Conservation (phyloP, 202 grass and related monocot species). For the Musa balbisiana region DNA sequence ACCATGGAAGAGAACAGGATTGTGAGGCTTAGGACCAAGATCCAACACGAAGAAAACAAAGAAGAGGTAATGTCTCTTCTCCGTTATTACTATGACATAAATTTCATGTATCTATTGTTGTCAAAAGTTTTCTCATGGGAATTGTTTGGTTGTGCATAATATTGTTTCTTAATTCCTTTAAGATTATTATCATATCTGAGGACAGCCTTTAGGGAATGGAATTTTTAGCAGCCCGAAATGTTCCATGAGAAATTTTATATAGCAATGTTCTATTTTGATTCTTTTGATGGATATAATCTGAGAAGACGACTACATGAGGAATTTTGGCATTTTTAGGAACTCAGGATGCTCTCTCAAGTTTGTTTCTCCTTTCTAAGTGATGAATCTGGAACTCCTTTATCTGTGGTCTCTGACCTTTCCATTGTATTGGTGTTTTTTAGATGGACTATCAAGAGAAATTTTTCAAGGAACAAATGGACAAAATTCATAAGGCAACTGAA, state of each 20-base stretch:
- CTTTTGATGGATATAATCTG: neutral
- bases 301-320: too few relatives aligned
- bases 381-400: conserved; percentile 1
- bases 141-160: neutral
- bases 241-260: too few relatives aligned
- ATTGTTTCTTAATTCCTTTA: too few relatives aligned
- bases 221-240: too few relatives aligned
- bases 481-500: conserved; percentile 56
- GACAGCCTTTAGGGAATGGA: too few relatives aligned
- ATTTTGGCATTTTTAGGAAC: too few relatives aligned
- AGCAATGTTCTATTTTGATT: too few relatives aligned
- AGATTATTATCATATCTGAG: too few relatives aligned
- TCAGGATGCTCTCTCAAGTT: too few relatives aligned
- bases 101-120: neutral
- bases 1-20: conserved; percentile 47
- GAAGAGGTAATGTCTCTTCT: conserved; percentile 49
- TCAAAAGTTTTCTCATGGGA: neutral
- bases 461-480: conserved; percentile 77
- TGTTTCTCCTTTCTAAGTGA: too few relatives aligned
- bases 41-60: conserved; percentile 72
- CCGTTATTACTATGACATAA: neutral
- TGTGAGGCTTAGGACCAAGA: conserved; percentile 54
- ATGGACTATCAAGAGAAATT: conserved; percentile 77
- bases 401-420: conserved; percentile 8
- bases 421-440: conserved; percentile 34